Base-by-base conservation (phyloP, 805 yeast genomes). In the Saccharomycopsis sp. region DNA sequence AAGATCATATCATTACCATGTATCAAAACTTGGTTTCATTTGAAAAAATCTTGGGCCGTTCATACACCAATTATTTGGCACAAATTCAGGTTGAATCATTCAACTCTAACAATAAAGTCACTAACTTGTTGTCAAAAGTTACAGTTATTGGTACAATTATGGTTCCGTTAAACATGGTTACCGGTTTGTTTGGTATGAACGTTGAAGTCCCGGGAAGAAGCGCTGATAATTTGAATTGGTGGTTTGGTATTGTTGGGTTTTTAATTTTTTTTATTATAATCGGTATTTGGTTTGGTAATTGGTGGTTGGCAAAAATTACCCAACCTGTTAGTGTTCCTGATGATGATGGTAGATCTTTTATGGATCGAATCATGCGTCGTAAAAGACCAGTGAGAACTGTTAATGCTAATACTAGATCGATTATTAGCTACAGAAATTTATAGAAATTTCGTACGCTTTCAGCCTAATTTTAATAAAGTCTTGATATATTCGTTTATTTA, bases 1-100 rank as follows among this genome's bases (percentile, higher is more conserved):
- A 88, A 65, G 97, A 89, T 71, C 97, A 89, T 74, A 84, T 90
- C 57, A 80, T 89, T 47, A 90, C 97, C 14, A 90, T 90, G 97
- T 84, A 79, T 63, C 96, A 88, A 65, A 89, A 87, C 58, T 71
- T 90, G 59, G 64, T 81, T 35, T 85, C 95, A 2, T 89, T 87
- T 59, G 98, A 90, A 60, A 89, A 89, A 72, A 90, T 90, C 56
- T 83, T 90, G 59, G 80, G 94, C 37, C 75, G 97, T 54, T 82
- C 95, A 1, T 97, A 90, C 61, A 74, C 95, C 14, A 90, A 89
- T 58, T 90, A 90, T 61, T 68, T 90, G 60, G 96, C 97, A 0
- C 96, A 88, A 58, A 68, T 90, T 54, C 97, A 89, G 64, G 96
- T 90, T 35, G 95, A 87, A 63, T 82, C 94, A 1, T 87, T 90